A percentile compares a stretch with the other conserved stretches of the same genome.
Evolutionary conservation across 805 yeast species (phyloP).

Genomic region (Saccharomycopsis sp.): DNA sequence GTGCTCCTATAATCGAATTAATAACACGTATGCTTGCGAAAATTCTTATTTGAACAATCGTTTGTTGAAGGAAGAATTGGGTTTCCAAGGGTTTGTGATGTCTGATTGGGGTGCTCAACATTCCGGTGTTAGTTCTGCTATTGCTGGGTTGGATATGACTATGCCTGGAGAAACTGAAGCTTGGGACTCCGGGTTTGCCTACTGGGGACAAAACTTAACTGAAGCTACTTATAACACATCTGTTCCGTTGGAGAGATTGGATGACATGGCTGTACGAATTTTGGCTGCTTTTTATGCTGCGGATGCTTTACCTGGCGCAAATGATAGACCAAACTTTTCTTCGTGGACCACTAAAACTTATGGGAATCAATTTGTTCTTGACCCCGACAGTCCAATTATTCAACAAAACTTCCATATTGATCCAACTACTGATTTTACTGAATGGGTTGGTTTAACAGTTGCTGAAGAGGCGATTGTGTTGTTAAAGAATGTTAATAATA

Average conservation of each 20-base stretch:
- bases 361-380: constrained; percentile 44
- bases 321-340: constrained; percentile 43
- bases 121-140: constrained; percentile 47
- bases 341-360: constrained; percentile 51
- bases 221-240: constrained; percentile 48
- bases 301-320: constrained; percentile 35
- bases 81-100: constrained; percentile 59
- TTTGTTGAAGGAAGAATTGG: constrained; percentile 51
- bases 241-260: constrained; percentile 42
- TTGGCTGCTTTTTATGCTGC: constrained; percentile 49
- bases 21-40: constrained; percentile 52
- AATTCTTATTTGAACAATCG: constrained; percentile 48
- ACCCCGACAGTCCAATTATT: constrained; percentile 44
- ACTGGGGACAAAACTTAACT: constrained; percentile 52
- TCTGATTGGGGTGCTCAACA: constrained; percentile 62
- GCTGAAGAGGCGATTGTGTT: constrained; percentile 53
- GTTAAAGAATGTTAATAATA: constrained; percentile 43
- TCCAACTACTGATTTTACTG: constrained; percentile 42
- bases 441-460: constrained; percentile 41
- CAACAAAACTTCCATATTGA: constrained; percentile 49
- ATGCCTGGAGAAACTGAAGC: constrained; percentile 55
- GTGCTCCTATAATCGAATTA: constrained; percentile 53
- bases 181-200: constrained; percentile 45
- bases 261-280: constrained; percentile 57
- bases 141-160: constrained; percentile 57